A percentile compares a stretch with the other conserved stretches of the same genome.
Conservation (phyloP, 2,329 filamentous ascomycete species). For the Fusarium miscanthi region DNA sequence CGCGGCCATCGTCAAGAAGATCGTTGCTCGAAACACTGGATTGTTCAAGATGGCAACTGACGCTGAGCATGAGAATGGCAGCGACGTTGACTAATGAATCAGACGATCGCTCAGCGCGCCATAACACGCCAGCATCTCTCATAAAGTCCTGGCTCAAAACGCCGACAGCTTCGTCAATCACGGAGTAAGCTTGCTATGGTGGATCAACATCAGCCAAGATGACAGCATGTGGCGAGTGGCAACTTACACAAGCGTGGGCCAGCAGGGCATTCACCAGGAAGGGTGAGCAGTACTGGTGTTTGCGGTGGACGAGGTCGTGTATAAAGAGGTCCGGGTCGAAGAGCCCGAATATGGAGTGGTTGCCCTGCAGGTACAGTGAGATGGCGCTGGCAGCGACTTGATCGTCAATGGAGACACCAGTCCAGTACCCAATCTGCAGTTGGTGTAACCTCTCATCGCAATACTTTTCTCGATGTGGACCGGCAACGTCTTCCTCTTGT, state of each 20-base stretch:
- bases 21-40: constrained; percentile 6
- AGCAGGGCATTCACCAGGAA: constrained; percentile 50
- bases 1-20: constrained; percentile 10
- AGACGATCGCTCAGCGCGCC: constrained; percentile 26
- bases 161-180: constrained; percentile 7
- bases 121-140: constrained; percentile 17
- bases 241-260: constrained; percentile 48
- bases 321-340: constrained; percentile 51
- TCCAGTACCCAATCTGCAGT: constrained; percentile 48
- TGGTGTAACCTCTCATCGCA: constrained; percentile 18
- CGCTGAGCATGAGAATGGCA: constrained; percentile 24
- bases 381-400: constrained; percentile 47
- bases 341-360: constrained; percentile 50
- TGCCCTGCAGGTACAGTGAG: constrained; percentile 48
- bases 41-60: constrained; percentile 14
- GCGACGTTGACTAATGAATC: constrained; percentile 30
- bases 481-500: not conserved
- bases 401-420: constrained; percentile 45
- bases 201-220: not conserved
- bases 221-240: not conserved
- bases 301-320: constrained; percentile 44
- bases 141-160: constrained; percentile 19
- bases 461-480: not conserved
- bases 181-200: constrained; percentile 19
- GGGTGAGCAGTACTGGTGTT: constrained; percentile 45